Conservation (phyloP, 1,284 basidiomycete genomes). For the Omphalotus olearius region DNA sequence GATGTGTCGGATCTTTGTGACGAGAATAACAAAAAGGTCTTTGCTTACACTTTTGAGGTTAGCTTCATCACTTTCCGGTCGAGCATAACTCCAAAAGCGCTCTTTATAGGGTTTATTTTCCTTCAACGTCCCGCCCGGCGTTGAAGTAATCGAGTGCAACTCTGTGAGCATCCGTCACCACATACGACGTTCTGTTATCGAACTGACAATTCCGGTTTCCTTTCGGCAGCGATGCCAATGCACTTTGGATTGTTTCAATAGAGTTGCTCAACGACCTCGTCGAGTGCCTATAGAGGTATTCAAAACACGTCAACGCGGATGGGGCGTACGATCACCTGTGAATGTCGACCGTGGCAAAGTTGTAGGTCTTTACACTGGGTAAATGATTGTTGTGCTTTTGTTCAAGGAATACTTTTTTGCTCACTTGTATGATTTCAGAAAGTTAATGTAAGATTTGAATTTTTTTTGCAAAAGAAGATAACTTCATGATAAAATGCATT, state of each 20-base stretch:
- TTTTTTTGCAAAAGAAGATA: not conserved
- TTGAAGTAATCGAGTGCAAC: conserved; percentile 14
- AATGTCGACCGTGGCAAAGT: conserved; percentile 48
- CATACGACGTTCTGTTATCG: not conserved
- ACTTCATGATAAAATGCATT: too few species aligned
- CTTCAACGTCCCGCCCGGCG: conserved; percentile 3
- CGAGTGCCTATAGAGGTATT: conserved; percentile 33
- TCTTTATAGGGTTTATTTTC: conserved; percentile 7
- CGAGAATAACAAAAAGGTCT: not conserved
- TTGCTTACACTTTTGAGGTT: conserved; percentile 8
- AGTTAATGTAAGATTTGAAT: conserved; percentile 25
- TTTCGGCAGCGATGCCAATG: conserved; percentile 21
- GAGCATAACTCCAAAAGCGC: not conserved
- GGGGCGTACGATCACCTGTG: conserved; percentile 30
- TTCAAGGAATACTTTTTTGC: not conserved
- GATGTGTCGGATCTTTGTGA: conserved; percentile 5
- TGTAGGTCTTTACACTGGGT: conserved; percentile 64
- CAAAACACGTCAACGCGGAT: conserved; percentile 28
- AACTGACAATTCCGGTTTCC: not conserved
- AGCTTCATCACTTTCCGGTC: not conserved
- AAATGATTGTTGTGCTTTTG: conserved; percentile 15
- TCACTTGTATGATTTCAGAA: not conserved
- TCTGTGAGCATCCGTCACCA: not conserved
- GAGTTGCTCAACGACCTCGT: conserved; percentile 33
- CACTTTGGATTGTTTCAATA: conserved; percentile 24